These are phyloP conservation scores for Botryosphaeria dothidea DNA, from an alignment of 2,329 filamentous ascomycete genomes.

Conservation along the genomic window DNA sequence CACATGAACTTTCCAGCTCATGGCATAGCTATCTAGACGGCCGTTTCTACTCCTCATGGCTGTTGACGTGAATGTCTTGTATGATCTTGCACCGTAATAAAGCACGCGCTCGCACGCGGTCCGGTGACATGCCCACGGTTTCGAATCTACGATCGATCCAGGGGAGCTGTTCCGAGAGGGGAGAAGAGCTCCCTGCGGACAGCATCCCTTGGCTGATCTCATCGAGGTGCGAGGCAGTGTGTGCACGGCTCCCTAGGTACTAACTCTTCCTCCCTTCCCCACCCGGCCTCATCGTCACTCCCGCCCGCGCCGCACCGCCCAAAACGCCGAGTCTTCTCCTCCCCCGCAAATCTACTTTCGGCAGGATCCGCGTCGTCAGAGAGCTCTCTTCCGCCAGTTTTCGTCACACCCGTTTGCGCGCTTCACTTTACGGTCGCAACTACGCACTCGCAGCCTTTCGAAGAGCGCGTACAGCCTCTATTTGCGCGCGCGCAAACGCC, in stretches of 20 bases:
- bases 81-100: not conserved
- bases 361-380: not conserved
- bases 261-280: not conserved
- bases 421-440: too few species aligned
- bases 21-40: not conserved
- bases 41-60: not conserved
- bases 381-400: too few species aligned
- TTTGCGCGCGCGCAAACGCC: too few species aligned
- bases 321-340: not conserved
- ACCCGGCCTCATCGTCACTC: not conserved
- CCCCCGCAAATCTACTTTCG: not conserved
- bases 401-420: not conserved
- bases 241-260: not conserved
- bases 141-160: not conserved
- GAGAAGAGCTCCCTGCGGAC: not conserved
- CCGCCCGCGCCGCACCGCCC: not conserved
- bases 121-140: not conserved
- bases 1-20: not conserved
- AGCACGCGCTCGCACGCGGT: not conserved
- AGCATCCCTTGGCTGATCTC: slow-evolving; percentile 3
- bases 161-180: not conserved
- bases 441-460: too few species aligned
- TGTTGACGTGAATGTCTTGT: not conserved
- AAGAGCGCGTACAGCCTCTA: too few species aligned
- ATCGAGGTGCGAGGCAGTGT: not conserved